Evolutionary conservation across 1,284 basidiomycete species (phyloP), one percentile per base, ranked within the genome.

Genomic region (Ganoderma resinaceum): DNA sequence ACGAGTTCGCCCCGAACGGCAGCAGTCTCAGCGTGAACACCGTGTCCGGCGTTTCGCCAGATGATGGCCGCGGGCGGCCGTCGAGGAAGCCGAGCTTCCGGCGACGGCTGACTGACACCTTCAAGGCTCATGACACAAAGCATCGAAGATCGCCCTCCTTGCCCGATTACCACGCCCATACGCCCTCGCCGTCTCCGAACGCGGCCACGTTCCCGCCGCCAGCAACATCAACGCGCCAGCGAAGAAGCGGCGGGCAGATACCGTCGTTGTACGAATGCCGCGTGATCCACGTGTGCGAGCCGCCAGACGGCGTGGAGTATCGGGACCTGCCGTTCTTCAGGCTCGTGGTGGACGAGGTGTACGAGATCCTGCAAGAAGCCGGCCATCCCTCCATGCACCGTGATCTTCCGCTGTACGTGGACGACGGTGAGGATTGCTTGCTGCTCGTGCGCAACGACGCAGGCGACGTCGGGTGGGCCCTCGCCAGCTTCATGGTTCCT

Each of bases 351-450:
- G 89, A 86, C 2, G 88, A 91, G 40, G 76, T 88, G 46, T 89
- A 89, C 66, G 87, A 90, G 58, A 87, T 95, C 9, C 78, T 94
- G 63, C 84, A 88, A 72, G 93, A 94, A 77, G 89, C 87, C 0
- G 92, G 93, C 0, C 93, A 94, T 76, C 93, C 92, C 18, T 88
- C 87, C 59, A 82, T 85, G 35, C 91, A 92, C 74, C 83, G 84
- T 2, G 87, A 91, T 71, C 79, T 94, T 53, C 93, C 93, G 6
- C 76, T 94, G 66, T 88, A 89, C 74, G 89, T 94, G 38, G 92
- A 93, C 73, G 91, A 93, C 62, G 91, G 92, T 11, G 92, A 92
- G 72, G 93, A 94, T 73, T 93, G 91, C 79, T 79, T 95, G 71
- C 80, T 94, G 64, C 83, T 94, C 40, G 85, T 83, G 63, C 77